Evolutionary conservation across 768 basidiomycete genomes (phyloP).

Genomic region (Lanmaoa rubissima): DNA sequence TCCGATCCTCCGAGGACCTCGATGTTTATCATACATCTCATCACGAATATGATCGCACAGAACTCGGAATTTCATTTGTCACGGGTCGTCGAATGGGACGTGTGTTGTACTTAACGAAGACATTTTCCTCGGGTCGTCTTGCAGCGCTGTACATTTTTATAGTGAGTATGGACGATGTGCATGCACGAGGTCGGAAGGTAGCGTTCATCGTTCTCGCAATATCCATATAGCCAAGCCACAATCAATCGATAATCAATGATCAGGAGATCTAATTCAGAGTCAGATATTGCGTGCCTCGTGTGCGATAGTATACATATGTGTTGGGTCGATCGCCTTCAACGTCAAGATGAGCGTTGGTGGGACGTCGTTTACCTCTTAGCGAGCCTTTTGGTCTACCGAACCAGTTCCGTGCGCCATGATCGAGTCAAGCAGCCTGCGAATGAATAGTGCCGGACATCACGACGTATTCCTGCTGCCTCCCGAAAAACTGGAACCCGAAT

Average conservation of each 20-base stretch:
- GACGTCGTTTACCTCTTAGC: background rate
- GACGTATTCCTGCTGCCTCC: background rate
- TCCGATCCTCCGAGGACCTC: constrained; percentile 14
- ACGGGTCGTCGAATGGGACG: background rate
- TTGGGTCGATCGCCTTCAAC: background rate
- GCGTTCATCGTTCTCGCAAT: background rate
- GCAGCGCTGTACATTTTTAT: background rate
- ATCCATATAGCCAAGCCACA: background rate
- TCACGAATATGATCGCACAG: background rate
- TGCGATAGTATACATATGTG: constrained; percentile 2
- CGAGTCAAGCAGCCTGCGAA: background rate
- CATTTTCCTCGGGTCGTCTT: background rate
- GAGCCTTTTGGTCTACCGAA: background rate
- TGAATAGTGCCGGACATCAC: background rate
- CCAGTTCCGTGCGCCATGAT: background rate
- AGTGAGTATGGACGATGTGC: background rate
- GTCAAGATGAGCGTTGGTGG: background rate
- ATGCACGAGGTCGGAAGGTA: constrained; percentile 1
- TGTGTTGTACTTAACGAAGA: background rate
- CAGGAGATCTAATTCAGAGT: background rate
- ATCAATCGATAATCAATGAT: background rate
- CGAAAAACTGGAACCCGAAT: background rate
- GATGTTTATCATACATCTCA: background rate
- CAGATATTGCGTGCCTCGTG: constrained; percentile 6
- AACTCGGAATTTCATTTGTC: background rate